Percentiles rank a stretch among this genome's conserved stretches.
Conservation (phyloP, 2,329 filamentous ascomycete genomes). For the Davidsoniella eucalypti region DNA sequence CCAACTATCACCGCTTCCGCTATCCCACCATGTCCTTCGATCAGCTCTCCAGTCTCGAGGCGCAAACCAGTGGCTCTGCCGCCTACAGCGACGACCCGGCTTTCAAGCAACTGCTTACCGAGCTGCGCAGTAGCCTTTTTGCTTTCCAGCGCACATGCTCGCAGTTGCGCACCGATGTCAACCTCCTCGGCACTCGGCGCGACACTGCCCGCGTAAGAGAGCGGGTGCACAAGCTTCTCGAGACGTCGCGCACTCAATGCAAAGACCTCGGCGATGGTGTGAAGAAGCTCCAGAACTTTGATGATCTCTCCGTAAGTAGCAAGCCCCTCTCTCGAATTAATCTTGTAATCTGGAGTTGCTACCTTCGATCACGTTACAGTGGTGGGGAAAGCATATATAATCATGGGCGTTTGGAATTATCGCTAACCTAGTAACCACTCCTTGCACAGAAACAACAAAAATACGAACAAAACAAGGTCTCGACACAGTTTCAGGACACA, state of each 20-base stretch:
- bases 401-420: background rate
- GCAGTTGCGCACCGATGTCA: slow-evolving; percentile 68
- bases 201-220: slow-evolving; percentile 86
- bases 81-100: slow-evolving; percentile 79
- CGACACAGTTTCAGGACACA: slow-evolving; percentile 78
- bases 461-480: slow-evolving; percentile 90
- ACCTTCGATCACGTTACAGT: too few species aligned
- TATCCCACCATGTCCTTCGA: slow-evolving; percentile 66
- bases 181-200: slow-evolving; percentile 71
- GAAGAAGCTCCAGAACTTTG: slow-evolving; percentile 81
- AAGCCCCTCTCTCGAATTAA: background rate
- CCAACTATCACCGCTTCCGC: background rate
- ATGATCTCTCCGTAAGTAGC: slow-evolving; percentile 52
- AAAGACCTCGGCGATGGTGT: slow-evolving; percentile 85
- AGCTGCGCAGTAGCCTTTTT: slow-evolving; percentile 78
- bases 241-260: slow-evolving; percentile 74
- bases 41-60: slow-evolving; percentile 68
- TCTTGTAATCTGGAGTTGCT: too few species aligned
- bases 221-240: slow-evolving; percentile 70
- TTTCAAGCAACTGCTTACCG: slow-evolving; percentile 67
- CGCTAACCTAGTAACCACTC: background rate
- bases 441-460: slow-evolving; percentile 66
- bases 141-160: slow-evolving; percentile 76
- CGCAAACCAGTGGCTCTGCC: slow-evolving; percentile 47
- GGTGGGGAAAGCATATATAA: background rate